Conservation (phyloP, 164 flowering plant species). For the Dillenia suffruticosa region DNA sequence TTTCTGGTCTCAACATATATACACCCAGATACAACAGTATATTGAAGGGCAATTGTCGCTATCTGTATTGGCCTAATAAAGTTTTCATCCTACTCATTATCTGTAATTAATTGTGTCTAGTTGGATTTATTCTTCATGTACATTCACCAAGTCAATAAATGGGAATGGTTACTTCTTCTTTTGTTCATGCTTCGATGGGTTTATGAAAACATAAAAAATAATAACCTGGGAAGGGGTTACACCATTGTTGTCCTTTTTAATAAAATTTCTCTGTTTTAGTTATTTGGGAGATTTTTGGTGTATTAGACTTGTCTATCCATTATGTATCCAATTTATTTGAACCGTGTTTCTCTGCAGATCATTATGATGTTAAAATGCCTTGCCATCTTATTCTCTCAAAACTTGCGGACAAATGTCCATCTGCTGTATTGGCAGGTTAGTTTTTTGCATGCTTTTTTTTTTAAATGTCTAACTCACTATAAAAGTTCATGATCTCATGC, state of each 20-base stretch:
- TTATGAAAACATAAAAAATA: not conserved
- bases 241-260: not conserved
- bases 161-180: too few relatives aligned
- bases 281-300: slow-evolving; percentile 5
- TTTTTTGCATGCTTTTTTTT: slow-evolving; percentile 2
- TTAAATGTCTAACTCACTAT: not conserved
- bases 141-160: too few relatives aligned
- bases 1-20: too few relatives aligned
- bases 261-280: not conserved
- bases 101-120: too few relatives aligned
- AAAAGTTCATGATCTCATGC: not conserved
- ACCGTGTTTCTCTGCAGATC: slow-evolving; percentile 48
- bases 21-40: too few relatives aligned
- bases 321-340: too few relatives aligned
- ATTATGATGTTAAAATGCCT: slow-evolving; percentile 99
- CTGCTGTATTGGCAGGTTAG: slow-evolving; percentile 95
- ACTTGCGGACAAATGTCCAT: slow-evolving; percentile 93
- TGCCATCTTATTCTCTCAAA: slow-evolving; percentile 98
- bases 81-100: too few relatives aligned
- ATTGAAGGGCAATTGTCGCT: too few relatives aligned
- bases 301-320: too few relatives aligned
- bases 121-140: too few relatives aligned
- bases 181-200: not conserved
- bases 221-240: not conserved
- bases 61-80: too few relatives aligned